Evolutionary conservation across 306 rosid species (phyloP), one percentile per base, ranked within the genome.

Genomic region (Begonia loranthoides): DNA sequence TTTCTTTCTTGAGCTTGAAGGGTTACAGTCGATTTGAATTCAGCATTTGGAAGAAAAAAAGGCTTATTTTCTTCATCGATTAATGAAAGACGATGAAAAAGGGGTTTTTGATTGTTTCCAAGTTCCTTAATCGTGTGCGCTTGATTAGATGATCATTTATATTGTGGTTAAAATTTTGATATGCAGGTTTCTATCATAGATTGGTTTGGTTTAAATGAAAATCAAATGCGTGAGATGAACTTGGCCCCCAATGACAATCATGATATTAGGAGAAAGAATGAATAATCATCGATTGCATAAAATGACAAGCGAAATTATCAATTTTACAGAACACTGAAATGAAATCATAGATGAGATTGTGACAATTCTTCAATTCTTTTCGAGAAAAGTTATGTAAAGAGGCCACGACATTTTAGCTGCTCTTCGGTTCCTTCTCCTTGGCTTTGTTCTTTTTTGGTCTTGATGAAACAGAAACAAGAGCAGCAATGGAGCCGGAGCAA

Each of bases 121-220:
- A 19, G 22, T 19, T 19, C 22, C 22, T 19, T 19, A 19, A 19
- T 19, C 22, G 3, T 19, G 22, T 19, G 22, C 22, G 3, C 22
- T 4, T 4, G 22, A 19, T 19, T 19, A 4, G 22, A 19, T 19
- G 22, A 19, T 19, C 22, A 19, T 19, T 19, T 19, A 19, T 19
- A 19, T 4, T 19, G 34, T 55, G 17, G 40, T 57, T 72, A 19
- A 52, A 39, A 49, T 50, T 57, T 53, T 24, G 2, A 3, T 39
- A 10, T 65, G 64, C 80, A 88, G 97, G 97, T 81, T 84, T 81
- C 95, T 88, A 54, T 66, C 83, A 2, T 44, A 81, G 75, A 84
- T 87, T 40, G 95, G 97, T 60, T 64, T 84, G 71, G 97, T 88
- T 43, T 69, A 89, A 17, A 38, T 88, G 38, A 81, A 55, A 73